Evolutionary conservation across 441 rosid genomes (phyloP).

Genomic region (Eruca vesicaria): DNA sequence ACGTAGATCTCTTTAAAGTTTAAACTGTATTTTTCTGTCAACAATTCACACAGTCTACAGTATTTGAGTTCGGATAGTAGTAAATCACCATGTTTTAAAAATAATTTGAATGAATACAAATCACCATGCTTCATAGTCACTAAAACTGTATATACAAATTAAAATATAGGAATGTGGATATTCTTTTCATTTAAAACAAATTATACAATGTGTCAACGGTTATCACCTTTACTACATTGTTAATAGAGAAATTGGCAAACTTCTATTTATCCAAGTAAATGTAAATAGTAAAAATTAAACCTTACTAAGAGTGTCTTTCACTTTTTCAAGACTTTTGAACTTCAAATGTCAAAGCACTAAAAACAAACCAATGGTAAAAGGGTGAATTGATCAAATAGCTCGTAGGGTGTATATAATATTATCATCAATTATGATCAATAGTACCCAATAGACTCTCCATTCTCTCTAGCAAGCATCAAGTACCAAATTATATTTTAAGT

Average conservation of each 20-base stretch:
- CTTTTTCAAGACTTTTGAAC: background rate
- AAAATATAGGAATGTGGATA: background rate
- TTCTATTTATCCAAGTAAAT: background rate
- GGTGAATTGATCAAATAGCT: background rate
- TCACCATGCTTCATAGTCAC: background rate
- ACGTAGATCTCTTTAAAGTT: background rate
- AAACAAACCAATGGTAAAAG: background rate
- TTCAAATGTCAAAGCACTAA: background rate
- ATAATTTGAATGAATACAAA: background rate
- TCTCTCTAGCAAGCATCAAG: background rate
- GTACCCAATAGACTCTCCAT: conserved; percentile 15
- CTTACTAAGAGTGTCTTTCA: background rate
- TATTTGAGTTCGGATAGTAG: background rate
- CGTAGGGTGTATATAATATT: background rate
- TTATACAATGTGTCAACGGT: background rate
- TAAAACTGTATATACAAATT: background rate
- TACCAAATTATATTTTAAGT: conserved; percentile 1
- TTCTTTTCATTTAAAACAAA: background rate
- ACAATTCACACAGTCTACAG: background rate
- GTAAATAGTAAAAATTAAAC: background rate
- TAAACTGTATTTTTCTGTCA: background rate
- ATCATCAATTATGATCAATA: background rate
- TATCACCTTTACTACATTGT: background rate
- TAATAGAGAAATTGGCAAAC: background rate
- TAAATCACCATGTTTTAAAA: no score